Conservation (phyloP, 495 filamentous ascomycete genomes). For the Hyphodiscus hymeniophilus region DNA sequence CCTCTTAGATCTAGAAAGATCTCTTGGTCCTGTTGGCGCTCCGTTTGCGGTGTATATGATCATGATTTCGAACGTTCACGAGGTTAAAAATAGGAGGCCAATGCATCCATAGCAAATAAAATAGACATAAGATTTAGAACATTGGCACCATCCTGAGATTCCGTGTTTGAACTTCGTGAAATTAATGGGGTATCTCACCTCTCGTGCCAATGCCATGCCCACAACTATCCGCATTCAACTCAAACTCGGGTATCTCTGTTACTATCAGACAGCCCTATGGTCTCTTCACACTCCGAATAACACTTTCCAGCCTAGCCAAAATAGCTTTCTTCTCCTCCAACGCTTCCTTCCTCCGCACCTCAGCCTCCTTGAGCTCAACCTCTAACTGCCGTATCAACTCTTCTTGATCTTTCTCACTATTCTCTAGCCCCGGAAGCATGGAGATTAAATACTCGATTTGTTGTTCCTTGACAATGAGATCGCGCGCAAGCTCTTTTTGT, state of each 20-base stretch:
- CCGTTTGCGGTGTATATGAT: too few species aligned
- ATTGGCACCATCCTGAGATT: too few species aligned
- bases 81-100: too few species aligned
- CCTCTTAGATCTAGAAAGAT: neutral
- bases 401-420: conserved; percentile 77
- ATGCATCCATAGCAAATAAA: too few species aligned
- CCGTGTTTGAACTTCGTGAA: too few species aligned
- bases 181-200: too few species aligned
- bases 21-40: neutral
- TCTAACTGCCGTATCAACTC: conserved; percentile 67
- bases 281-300: conserved; percentile 51
- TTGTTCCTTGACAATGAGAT: conserved; percentile 84
- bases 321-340: conserved; percentile 63
- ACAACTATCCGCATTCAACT: too few species aligned
- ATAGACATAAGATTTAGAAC: too few species aligned
- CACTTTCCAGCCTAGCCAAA: conserved; percentile 56
- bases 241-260: too few species aligned
- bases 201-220: too few species aligned
- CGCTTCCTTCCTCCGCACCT: conserved; percentile 62
- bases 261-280: conserved; percentile 24
- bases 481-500: conserved; percentile 74
- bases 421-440: conserved; percentile 76
- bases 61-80: too few species aligned
- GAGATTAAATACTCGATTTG: conserved; percentile 87
- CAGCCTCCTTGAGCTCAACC: conserved; percentile 61